Evolutionary conservation across 208 protist genomes (phyloP).

Genomic region (Histomonas meleagridis): DNA sequence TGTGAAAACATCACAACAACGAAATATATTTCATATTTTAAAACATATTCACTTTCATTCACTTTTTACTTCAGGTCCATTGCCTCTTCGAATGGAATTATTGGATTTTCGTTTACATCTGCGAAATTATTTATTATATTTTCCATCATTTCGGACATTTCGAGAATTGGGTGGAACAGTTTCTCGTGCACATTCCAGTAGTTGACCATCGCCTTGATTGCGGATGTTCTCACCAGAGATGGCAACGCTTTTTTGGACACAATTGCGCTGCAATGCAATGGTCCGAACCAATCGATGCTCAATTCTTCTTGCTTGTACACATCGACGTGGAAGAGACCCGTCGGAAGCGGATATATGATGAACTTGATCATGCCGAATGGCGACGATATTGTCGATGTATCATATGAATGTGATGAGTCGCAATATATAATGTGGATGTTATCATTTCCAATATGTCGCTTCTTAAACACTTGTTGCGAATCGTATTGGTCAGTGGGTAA

Average conservation of each 20-base stretch:
- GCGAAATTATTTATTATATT: too few relatives aligned
- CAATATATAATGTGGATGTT: not conserved
- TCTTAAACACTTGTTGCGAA: not conserved
- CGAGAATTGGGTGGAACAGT: too few relatives aligned
- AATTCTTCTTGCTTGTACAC: not conserved
- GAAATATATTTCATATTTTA: too few relatives aligned
- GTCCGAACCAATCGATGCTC: not conserved
- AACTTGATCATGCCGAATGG: not conserved
- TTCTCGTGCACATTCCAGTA: too few relatives aligned
- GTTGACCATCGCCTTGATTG: not conserved
- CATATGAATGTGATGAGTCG: not conserved
- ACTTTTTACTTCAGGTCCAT: too few relatives aligned
- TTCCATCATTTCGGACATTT: too few relatives aligned
- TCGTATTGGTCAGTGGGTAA: not conserved
- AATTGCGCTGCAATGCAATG: not conserved
- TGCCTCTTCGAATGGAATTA: too few relatives aligned
- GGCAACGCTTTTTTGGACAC: not conserved
- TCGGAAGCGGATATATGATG: conserved; percentile 15
- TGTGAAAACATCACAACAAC: too few relatives aligned
- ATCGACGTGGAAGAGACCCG: not conserved
- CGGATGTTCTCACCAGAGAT: not conserved
- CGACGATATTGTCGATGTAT: not conserved
- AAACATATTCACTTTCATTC: too few relatives aligned
- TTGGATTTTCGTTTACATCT: too few relatives aligned
- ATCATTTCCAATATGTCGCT: not conserved